These are phyloP conservation scores for Rossbeevera mucosa DNA, from an alignment of 768 basidiomycete genomes.

Conservation along the genomic window DNA sequence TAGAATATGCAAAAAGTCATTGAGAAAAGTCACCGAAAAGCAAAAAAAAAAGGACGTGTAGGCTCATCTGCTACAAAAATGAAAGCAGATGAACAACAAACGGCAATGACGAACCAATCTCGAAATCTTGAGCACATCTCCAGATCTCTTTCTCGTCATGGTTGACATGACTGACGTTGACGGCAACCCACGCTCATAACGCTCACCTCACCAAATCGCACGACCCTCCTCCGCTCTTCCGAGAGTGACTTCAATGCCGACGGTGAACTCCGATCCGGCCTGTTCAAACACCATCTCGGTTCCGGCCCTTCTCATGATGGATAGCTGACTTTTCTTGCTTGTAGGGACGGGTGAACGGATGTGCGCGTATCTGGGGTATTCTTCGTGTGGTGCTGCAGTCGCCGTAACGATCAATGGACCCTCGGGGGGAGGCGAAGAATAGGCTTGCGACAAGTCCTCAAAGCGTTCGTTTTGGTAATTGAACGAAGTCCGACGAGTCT, in stretches of 20 bases:
- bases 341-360: conserved; percentile 16
- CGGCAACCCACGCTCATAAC: neutral
- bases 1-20: neutral
- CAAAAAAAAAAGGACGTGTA: neutral
- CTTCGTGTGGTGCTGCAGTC: conserved; percentile 16
- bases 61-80: conserved; percentile 9
- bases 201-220: conserved; percentile 27
- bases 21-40: conserved; percentile 1
- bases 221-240: conserved; percentile 32
- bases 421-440: conserved; percentile 27
- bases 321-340: conserved; percentile 9
- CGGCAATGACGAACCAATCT: conserved; percentile 12
- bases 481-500: conserved; percentile 17
- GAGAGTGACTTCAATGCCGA: conserved; percentile 30
- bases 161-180: neutral
- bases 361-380: conserved; percentile 29
- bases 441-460: conserved; percentile 29
- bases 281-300: conserved; percentile 27
- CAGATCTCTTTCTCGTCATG: neutral
- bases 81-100: conserved; percentile 11
- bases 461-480: conserved; percentile 16
- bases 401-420: conserved; percentile 23
- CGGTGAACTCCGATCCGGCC: conserved; percentile 23
- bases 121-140: conserved; percentile 4
- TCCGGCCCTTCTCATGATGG: conserved; percentile 9